These are phyloP conservation scores for Citrus australasica DNA, from an alignment of 345 rosid genomes.

Conservation along the genomic window DNA sequence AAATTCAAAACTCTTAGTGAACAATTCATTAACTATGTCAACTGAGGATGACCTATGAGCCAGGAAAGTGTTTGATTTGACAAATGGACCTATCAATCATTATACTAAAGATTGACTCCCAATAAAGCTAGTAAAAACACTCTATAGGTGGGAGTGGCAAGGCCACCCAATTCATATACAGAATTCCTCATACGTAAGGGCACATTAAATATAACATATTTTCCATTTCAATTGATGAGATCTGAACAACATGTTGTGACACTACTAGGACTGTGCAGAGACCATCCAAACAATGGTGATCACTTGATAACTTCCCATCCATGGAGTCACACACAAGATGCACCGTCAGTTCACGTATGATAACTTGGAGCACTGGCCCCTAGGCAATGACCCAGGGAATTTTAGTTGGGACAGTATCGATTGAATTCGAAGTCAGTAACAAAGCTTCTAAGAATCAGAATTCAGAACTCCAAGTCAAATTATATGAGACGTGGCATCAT, in stretches of 20 bases:
- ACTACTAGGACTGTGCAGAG: not conserved
- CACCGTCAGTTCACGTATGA: not conserved
- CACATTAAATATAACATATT: not conserved
- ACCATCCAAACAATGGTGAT: not conserved
- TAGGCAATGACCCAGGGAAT: not conserved
- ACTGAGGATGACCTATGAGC: not conserved
- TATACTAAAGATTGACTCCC: not conserved
- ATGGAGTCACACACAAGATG: not conserved
- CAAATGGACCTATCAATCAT: not conserved
- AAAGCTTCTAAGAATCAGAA: not conserved
- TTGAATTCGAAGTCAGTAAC: not conserved
- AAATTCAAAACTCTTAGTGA: not conserved
- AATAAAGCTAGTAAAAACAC: not conserved
- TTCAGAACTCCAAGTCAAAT: not conserved
- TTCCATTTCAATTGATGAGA: not conserved
- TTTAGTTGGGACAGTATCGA: not conserved
- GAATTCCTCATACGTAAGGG: not conserved
- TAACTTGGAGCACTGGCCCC: not conserved
- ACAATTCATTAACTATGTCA: not conserved
- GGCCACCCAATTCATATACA: not conserved
- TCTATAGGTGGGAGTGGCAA: not conserved
- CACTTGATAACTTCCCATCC: not conserved
- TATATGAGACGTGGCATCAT: not conserved
- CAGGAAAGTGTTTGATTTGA: not conserved
- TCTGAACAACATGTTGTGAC: not conserved